Conservation (phyloP, 345 rosid genomes). For the Ricinus communis region DNA sequence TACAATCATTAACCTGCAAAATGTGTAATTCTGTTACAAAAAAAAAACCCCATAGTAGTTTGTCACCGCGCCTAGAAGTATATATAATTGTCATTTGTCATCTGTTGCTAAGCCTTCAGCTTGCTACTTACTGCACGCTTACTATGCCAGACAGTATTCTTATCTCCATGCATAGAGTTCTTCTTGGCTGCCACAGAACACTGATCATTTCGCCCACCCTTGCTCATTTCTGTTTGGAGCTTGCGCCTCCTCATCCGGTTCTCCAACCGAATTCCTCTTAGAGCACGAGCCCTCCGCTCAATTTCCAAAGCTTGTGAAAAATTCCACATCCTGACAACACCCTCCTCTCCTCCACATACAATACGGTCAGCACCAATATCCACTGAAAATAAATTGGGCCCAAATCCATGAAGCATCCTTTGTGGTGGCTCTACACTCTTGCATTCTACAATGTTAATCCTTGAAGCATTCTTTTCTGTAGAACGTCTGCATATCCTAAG, state of each 20-base stretch:
- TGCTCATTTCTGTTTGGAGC: conserved; percentile 68
- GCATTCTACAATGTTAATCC: conserved; percentile 19
- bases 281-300: conserved; percentile 58
- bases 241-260: conserved; percentile 74
- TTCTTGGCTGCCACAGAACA: conserved; percentile 84
- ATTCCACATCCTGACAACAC: conserved; percentile 82
- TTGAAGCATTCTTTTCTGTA: conserved; percentile 38
- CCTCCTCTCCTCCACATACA: conserved; percentile 89
- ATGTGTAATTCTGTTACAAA: conserved; percentile 1
- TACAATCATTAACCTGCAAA: background rate
- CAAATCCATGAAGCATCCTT: conserved; percentile 86
- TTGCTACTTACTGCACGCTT: conserved; percentile 68
- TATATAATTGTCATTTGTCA: background rate
- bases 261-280: conserved; percentile 71
- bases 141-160: conserved; percentile 52
- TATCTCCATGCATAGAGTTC: conserved; percentile 55
- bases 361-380: conserved; percentile 82
- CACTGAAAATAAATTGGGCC: conserved; percentile 69
- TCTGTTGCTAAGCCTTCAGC: conserved; percentile 54
- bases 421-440: conserved; percentile 74
- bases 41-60: background rate
- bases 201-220: conserved; percentile 50
- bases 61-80: conserved; percentile 1
- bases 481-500: conserved; percentile 42
- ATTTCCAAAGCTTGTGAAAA: conserved; percentile 78